Conservation (phyloP, 345 rosid species). For the Camelina hispida region DNA sequence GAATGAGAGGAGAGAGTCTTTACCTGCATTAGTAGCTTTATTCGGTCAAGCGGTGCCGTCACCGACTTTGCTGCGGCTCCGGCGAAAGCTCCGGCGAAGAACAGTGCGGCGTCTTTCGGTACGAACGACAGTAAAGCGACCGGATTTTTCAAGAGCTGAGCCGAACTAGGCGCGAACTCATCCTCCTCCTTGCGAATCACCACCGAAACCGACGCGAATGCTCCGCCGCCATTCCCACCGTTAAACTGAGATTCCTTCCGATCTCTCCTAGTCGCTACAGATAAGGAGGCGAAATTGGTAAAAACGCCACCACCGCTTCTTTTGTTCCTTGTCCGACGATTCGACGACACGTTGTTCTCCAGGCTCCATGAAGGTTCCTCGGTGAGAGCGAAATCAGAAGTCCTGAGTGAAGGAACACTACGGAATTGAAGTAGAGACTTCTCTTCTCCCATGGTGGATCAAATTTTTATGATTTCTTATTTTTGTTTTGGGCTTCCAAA, state of each 20-base stretch:
- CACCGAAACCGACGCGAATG: conserved; percentile 67
- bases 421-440: conserved; percentile 46
- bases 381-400: conserved; percentile 45
- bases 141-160: conserved; percentile 80
- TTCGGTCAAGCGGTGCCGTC: conserved; percentile 95
- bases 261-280: conserved; percentile 28
- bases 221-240: conserved; percentile 36
- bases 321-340: conserved; percentile 10
- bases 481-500: not conserved
- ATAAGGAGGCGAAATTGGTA: conserved; percentile 35
- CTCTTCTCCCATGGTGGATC: conserved; percentile 58
- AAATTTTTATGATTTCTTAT: not conserved
- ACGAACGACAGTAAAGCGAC: conserved; percentile 62
- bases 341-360: conserved; percentile 39
- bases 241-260: conserved; percentile 20
- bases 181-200: conserved; percentile 41
- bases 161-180: conserved; percentile 65
- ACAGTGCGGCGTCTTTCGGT: conserved; percentile 71
- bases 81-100: conserved; percentile 79
- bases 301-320: conserved; percentile 25
- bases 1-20: conserved; percentile 4
- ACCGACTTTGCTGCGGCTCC: conserved; percentile 92
- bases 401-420: conserved; percentile 50
- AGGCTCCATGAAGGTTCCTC: conserved; percentile 41
- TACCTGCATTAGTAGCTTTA: conserved; percentile 95